Evolutionary conservation across 805 yeast species (phyloP), one percentile per base, ranked within the genome.

Genomic region (Lipomyces spencermartinsiae): DNA sequence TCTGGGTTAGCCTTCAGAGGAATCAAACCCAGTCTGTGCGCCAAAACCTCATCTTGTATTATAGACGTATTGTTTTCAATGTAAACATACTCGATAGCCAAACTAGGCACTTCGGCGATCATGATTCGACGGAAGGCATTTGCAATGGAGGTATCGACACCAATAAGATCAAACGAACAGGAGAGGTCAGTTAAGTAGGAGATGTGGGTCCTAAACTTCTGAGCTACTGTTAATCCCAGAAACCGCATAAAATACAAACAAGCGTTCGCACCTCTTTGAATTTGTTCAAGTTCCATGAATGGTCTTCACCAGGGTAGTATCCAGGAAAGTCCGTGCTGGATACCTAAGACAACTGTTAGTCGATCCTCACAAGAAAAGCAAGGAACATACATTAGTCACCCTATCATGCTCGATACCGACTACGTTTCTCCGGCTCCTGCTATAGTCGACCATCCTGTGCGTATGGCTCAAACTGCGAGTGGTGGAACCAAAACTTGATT

Each of bases 111-210:
- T 78, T 95, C 99, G 0, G 98, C 86, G 64, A 95, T 88, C 98
- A 95, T 93, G 74, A 95, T 91, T 76, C 99, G 89, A 77, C 99
- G 89, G 80, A 94, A 93, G 0, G 99, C 98, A 81, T 95, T 95
- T 58, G 98, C 93, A 66, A 95, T 83, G 12, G 98, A 91, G 1
- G 98, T 91, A 79, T 95, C 99, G 62, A 93, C 81, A 75, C 92
- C 89, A 66, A 91, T 81, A 71, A 95, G 82, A 78, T 95, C 99
- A 75, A 95, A 95, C 78, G 92, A 92, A 66, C 94, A 92, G 37
- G 83, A 81, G 14, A 57, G 59, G 60, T 81, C 84, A 77, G 93
- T 85, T 67, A 88, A 90, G 58, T 86, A 83, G 67, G 89, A 80
- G 74, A 87, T 85, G 7, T 88, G 81, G 72, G 94, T 86, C 69